phyloP scores from a whole-genome alignment of 257 asterid genomes.

The Cinchona pubescens region DNA sequence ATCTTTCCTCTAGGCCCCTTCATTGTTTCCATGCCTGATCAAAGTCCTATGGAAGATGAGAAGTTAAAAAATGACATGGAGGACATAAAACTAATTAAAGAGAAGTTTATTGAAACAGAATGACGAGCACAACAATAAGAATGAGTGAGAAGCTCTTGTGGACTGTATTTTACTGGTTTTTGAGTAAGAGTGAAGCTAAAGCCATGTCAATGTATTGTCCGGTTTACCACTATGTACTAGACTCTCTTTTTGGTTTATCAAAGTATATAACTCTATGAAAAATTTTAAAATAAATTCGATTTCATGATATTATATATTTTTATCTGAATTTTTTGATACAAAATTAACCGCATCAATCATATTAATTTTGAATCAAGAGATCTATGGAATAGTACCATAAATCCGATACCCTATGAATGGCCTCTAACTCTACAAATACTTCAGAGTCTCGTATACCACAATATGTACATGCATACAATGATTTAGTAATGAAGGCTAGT shows the following conservation, averaged over 20 bases:
- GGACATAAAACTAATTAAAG: neutral
- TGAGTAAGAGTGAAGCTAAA: slow-evolving; percentile 80
- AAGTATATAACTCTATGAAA: slow-evolving; percentile 12
- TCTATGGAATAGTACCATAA: too few relatives aligned
- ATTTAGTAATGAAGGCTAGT: slow-evolving; percentile 15
- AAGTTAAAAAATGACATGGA: slow-evolving; percentile 9
- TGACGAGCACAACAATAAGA: slow-evolving; percentile 26
- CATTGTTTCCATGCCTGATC: slow-evolving; percentile 42
- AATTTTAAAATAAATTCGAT: too few relatives aligned
- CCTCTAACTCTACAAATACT: neutral
- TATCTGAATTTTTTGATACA: too few relatives aligned
- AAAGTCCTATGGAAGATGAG: slow-evolving; percentile 1
- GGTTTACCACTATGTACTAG: neutral
- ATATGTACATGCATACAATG: neutral
- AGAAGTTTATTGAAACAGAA: slow-evolving; percentile 24
- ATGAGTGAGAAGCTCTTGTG: slow-evolving; percentile 19
- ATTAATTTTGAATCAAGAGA: too few relatives aligned
- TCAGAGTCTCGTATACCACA: neutral
- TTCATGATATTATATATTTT: too few relatives aligned
- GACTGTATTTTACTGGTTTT: slow-evolving; percentile 32
- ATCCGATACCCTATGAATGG: too few relatives aligned
- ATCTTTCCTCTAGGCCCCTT: slow-evolving; percentile 43
- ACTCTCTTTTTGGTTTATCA: neutral
- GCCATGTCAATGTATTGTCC: slow-evolving; percentile 23
- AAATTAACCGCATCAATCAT: too few relatives aligned